These are phyloP conservation scores for Wakefieldia striispora DNA, from an alignment of 768 basidiomycete genomes.

Conservation along the genomic window DNA sequence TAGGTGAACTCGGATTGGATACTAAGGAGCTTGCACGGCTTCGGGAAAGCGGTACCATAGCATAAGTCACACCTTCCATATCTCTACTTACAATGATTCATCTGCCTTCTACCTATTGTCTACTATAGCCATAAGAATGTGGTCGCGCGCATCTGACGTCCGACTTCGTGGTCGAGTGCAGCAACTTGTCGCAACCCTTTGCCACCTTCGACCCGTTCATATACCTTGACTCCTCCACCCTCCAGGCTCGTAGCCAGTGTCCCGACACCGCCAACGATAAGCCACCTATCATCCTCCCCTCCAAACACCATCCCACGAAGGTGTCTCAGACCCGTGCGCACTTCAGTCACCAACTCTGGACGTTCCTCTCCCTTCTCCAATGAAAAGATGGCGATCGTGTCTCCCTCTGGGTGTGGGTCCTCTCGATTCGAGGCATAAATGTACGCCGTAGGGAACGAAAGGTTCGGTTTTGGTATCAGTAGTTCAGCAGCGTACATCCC, in stretches of 20 bases:
- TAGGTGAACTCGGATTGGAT: constrained; percentile 40
- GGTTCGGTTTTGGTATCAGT: constrained; percentile 54
- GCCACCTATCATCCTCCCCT: constrained; percentile 57
- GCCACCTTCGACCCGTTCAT: constrained; percentile 62
- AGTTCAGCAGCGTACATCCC: constrained; percentile 70
- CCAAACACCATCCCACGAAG: constrained; percentile 68
- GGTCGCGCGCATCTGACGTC: constrained; percentile 37
- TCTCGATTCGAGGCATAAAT: constrained; percentile 77
- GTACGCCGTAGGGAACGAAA: constrained; percentile 52
- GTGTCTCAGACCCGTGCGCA: constrained; percentile 68
- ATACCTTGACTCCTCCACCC: constrained; percentile 70
- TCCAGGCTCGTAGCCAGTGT: constrained; percentile 51
- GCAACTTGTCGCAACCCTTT: constrained; percentile 54
- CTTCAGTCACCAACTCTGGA: constrained; percentile 55
- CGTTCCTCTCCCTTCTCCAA: constrained; percentile 42
- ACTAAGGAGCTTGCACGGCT: constrained; percentile 38
- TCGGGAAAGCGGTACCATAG: constrained; percentile 42
- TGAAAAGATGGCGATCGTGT: constrained; percentile 69
- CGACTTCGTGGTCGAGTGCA: constrained; percentile 31
- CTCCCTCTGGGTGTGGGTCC: constrained; percentile 65
- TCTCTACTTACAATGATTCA: not conserved
- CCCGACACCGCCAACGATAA: constrained; percentile 60
- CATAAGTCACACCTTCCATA: not conserved
- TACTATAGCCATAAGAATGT: constrained; percentile 36
- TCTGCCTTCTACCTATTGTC: too few relatives aligned